Conservation (phyloP, 768 basidiomycete species). For the Psilocybe sp. region DNA sequence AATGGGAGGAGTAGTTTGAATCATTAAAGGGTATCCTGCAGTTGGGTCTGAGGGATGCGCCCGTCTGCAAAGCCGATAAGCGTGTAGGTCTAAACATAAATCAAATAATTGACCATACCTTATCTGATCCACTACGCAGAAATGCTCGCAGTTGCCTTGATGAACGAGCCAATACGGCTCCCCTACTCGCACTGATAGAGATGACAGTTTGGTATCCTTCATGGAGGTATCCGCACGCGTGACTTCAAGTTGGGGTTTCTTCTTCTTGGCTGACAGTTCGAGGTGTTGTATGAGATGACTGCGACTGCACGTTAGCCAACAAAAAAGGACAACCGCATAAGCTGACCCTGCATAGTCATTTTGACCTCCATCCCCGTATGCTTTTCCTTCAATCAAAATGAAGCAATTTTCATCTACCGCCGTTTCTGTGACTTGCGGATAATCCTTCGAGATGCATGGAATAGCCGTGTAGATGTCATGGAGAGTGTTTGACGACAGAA, state of each 20-base stretch:
- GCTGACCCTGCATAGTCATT: slow-evolving; percentile 56
- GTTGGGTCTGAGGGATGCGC: slow-evolving; percentile 54
- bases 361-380: slow-evolving; percentile 43
- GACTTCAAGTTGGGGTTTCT: slow-evolving; percentile 31
- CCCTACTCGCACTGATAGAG: slow-evolving; percentile 60
- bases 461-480: slow-evolving; percentile 57
- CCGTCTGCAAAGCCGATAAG: slow-evolving; percentile 37
- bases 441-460: slow-evolving; percentile 59
- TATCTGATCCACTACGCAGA: slow-evolving; percentile 69
- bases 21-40: slow-evolving; percentile 63
- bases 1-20: slow-evolving; percentile 60
- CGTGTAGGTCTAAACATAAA: not conserved
- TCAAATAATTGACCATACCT: slow-evolving; percentile 39
- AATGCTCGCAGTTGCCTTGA: slow-evolving; percentile 81
- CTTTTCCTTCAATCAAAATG: slow-evolving; percentile 58
- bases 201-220: slow-evolving; percentile 45
- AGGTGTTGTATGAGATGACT: slow-evolving; percentile 49
- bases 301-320: not conserved
- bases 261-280: slow-evolving; percentile 25
- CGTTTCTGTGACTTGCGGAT: slow-evolving; percentile 35
- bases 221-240: slow-evolving; percentile 29
- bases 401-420: slow-evolving; percentile 34
- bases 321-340: not conserved
- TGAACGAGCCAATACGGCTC: slow-evolving; percentile 84
- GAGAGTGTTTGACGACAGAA: slow-evolving; percentile 72